phyloP scores from a whole-genome alignment of 1,284 basidiomycete genomes.

The Cryptococcus wingfieldii region DNA sequence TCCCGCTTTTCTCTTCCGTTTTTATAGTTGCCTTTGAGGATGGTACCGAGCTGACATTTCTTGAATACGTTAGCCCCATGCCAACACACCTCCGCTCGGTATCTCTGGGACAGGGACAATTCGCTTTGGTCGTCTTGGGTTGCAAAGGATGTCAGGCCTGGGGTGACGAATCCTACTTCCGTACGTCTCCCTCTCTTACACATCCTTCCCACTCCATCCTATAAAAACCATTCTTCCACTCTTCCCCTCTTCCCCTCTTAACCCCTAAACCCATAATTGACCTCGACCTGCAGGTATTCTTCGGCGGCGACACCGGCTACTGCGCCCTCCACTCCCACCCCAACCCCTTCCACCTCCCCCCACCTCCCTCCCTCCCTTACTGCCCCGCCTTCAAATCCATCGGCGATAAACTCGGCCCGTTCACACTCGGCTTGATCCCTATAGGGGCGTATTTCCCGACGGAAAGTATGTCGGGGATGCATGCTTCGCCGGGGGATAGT shows the following conservation, averaged over 20 bases:
- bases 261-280: no score
- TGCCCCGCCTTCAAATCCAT: slow-evolving; percentile 69
- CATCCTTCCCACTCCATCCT: no score
- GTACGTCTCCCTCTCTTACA: no score
- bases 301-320: slow-evolving; percentile 61
- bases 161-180: no score
- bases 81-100: slow-evolving; percentile 58
- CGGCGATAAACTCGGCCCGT: slow-evolving; percentile 59
- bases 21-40: no score
- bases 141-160: slow-evolving; percentile 43
- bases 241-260: no score
- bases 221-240: no score
- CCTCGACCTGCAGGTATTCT: slow-evolving; percentile 52
- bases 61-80: slow-evolving; percentile 40
- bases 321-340: slow-evolving; percentile 47
- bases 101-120: slow-evolving; percentile 54
- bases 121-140: slow-evolving; percentile 63
- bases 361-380: neutral
- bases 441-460: slow-evolving; percentile 66
- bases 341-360: slow-evolving; percentile 44
- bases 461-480: slow-evolving; percentile 58
- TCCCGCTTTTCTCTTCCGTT: no score
- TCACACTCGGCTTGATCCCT: slow-evolving; percentile 59
- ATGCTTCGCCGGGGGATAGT: slow-evolving; percentile 48
- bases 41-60: neutral